Percentiles rank a stretch among this genome's conserved stretches.
These are phyloP conservation scores for Acer yangbiense DNA, from an alignment of 345 rosid genomes.

Conservation along the genomic window DNA sequence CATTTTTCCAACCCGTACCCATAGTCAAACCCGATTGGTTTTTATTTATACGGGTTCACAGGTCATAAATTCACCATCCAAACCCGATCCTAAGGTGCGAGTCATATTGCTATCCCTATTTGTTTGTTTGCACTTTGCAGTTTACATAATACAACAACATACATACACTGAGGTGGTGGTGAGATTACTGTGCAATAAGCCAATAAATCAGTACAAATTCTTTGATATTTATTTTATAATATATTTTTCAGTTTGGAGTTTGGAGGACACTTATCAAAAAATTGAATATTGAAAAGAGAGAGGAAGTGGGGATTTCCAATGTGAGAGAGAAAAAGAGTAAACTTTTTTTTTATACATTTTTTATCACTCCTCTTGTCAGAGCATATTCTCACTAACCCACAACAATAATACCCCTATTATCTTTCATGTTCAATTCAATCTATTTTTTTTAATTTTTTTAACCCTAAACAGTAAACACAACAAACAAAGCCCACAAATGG, in stretches of 20 bases:
- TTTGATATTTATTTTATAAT: neutral
- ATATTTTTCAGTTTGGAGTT: neutral
- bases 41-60: no score
- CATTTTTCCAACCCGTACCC: no score
- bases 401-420: neutral
- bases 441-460: neutral
- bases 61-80: no score
- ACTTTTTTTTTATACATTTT: neutral
- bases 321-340: slow-evolving; percentile 22
- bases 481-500: neutral
- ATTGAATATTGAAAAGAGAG: slow-evolving; percentile 16
- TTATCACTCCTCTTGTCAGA: slow-evolving; percentile 25
- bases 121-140: no score
- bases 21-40: no score
- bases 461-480: neutral
- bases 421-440: neutral
- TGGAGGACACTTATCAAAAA: neutral
- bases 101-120: no score
- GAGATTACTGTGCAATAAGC: neutral
- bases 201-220: neutral
- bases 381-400: slow-evolving; percentile 37
- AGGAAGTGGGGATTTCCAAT: slow-evolving; percentile 29
- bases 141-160: neutral
- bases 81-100: no score
- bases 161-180: neutral